Evolutionary conservation across 345 rosid genomes (phyloP), one percentile per base, ranked within the genome.

Genomic region (Rhodamnia rubescens): DNA sequence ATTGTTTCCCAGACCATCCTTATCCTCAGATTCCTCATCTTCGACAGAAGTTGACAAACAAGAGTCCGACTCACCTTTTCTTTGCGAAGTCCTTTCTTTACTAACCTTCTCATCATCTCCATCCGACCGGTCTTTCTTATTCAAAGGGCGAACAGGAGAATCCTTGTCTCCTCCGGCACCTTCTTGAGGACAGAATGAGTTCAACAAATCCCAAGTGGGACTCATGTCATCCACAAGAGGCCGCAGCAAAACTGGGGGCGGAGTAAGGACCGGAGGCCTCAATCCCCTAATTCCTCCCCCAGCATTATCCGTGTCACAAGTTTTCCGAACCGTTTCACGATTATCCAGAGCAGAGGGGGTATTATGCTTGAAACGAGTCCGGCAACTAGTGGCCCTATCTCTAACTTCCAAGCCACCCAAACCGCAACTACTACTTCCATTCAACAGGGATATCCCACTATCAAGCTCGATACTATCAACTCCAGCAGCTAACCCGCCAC

Each of bases 201-300:
- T 88, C 74, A 81, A 32, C 44, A 87, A 24, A 53, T 87, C 89
- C 90, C 89, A 87, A 82, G 92, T 86, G 22, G 90, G 89, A 42
- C 85, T 64, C 75, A 13, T 81, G 52, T 86, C 15, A n/a, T 88
- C 87, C 27, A 87, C 75, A 16, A 85, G 83, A 4, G 89, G 89
- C 47, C 1, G 88, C 80, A 24, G 32, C 88, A 82, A 86, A 16
- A 44, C 83, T 27, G 92, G 91, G 13, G 90, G 91, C 51, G 90
- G 89, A 58, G 55, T 81, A 22, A 90, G 83, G n/a, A 64, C 15
- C 53, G 88, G 87, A 84, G 90, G 92, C 64, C 91, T 82, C 4
- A 80, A 85, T 7, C 90, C 89, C 24, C 78, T 90, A 49, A 90
- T 87, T 44, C 90, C 88, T 55, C 85, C 58, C 27, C 50, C 51